phyloP scores from a whole-genome alignment of 768 basidiomycete species.

The Xanthoconium stramineum region DNA sequence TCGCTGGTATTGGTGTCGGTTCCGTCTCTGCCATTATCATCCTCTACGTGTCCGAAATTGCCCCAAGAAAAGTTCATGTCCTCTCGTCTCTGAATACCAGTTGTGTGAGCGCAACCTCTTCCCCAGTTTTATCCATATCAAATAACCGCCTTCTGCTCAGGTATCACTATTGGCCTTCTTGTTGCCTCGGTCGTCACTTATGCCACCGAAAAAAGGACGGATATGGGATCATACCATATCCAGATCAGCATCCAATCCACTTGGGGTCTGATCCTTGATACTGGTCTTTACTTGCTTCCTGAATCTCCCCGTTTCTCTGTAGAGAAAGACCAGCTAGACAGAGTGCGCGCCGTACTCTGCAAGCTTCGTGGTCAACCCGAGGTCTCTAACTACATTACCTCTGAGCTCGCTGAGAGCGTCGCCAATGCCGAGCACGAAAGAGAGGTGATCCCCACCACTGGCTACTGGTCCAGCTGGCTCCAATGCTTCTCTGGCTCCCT shows the following conservation, averaged over 20 bases:
- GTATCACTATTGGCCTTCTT: constrained; percentile 73
- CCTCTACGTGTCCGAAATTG: constrained; percentile 56
- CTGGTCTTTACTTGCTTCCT: constrained; percentile 71
- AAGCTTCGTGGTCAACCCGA: constrained; percentile 53
- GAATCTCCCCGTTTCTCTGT: constrained; percentile 81
- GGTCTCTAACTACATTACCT: constrained; percentile 50
- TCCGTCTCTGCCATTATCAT: constrained; percentile 68
- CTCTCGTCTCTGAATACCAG: constrained; percentile 66
- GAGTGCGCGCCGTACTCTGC: constrained; percentile 54
- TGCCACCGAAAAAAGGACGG: constrained; percentile 50
- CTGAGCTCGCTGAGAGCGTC: constrained; percentile 54
- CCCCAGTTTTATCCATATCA: not conserved
- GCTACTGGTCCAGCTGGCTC: constrained; percentile 43
- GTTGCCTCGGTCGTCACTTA: constrained; percentile 69
- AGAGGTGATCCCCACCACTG: constrained; percentile 48
- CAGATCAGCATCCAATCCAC: constrained; percentile 77
- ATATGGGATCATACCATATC: constrained; percentile 60
- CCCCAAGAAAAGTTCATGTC: constrained; percentile 73
- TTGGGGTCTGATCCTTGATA: constrained; percentile 69
- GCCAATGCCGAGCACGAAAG: constrained; percentile 63
- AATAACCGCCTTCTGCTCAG: constrained; percentile 18
- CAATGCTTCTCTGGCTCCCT: constrained; percentile 55
- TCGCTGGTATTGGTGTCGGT: constrained; percentile 81
- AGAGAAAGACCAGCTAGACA: constrained; percentile 58
- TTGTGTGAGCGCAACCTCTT: constrained; percentile 31